phyloP scores from a whole-genome alignment of 1,284 basidiomycete genomes.

The Stygiomarasmius scandens region DNA sequence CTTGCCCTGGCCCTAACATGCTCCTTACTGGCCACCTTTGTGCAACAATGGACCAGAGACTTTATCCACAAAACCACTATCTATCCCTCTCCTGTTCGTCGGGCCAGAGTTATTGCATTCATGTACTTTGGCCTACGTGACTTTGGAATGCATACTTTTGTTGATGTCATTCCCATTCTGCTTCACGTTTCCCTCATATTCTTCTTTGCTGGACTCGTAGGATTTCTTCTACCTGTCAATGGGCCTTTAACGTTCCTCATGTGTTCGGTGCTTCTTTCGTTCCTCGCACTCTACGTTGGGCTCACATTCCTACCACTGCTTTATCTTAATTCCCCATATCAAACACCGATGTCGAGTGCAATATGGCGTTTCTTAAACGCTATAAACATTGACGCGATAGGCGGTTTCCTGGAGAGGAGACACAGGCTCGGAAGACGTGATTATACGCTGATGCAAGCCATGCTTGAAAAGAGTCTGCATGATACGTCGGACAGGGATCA shows the following conservation, averaged over 20 bases:
- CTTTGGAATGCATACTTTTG: slow-evolving; percentile 9
- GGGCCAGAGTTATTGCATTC: slow-evolving; percentile 8
- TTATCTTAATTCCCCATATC: slow-evolving; percentile 4
- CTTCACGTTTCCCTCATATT: slow-evolving; percentile 14
- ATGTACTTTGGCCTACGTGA: slow-evolving; percentile 11
- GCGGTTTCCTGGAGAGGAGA: too few relatives aligned
- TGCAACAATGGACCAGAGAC: slow-evolving; percentile 12
- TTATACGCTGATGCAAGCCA: too few relatives aligned
- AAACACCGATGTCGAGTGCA: slow-evolving; percentile 7
- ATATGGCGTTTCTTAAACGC: not conserved
- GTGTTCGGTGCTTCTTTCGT: not conserved
- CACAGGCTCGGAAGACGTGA: too few relatives aligned
- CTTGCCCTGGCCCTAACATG: slow-evolving; percentile 11
- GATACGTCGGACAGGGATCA: too few relatives aligned
- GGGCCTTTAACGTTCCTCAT: not conserved
- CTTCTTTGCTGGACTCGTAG: slow-evolving; percentile 13
- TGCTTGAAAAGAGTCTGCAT: too few relatives aligned
- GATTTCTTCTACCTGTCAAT: slow-evolving; percentile 7
- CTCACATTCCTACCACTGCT: slow-evolving; percentile 11
- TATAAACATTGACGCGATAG: too few relatives aligned
- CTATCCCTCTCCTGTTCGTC: slow-evolving; percentile 1
- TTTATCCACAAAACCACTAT: slow-evolving; percentile 9
- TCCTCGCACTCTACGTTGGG: slow-evolving; percentile 2
- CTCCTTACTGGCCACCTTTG: slow-evolving; percentile 8
- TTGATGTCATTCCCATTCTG: slow-evolving; percentile 13